Conservation (phyloP, 768 basidiomycete species). For the Amanita rubescens region DNA sequence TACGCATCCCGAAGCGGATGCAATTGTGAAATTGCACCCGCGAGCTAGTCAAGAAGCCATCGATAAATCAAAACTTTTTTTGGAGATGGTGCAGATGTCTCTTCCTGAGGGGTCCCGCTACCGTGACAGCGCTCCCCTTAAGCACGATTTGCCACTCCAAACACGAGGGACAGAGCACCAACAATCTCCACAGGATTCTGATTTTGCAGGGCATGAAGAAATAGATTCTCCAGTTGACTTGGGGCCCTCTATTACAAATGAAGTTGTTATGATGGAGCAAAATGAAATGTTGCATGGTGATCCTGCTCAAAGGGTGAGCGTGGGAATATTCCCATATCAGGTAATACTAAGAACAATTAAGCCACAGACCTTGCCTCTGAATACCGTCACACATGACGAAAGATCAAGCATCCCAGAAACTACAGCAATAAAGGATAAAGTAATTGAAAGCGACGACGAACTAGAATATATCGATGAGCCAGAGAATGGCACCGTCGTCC, state of each 20-base stretch:
- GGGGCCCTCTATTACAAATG: not conserved
- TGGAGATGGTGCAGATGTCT: not conserved
- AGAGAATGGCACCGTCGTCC: not conserved
- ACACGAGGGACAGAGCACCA: not conserved
- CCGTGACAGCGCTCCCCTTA: not conserved
- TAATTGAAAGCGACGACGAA: not conserved
- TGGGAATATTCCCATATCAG: not conserved
- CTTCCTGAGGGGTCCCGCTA: not conserved
- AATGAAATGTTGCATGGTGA: not conserved
- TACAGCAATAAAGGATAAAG: not conserved
- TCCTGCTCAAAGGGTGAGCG: not conserved
- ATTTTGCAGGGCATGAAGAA: not conserved
- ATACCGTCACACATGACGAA: not conserved
- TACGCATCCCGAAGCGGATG: not conserved
- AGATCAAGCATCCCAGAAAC: not conserved
- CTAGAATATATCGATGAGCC: conserved; percentile 7
- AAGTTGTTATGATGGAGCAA: not conserved
- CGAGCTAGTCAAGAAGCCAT: not conserved
- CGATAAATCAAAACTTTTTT: not conserved
- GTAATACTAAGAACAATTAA: not conserved
- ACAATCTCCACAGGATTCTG: not conserved
- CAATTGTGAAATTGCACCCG: not conserved
- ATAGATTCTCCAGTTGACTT: not conserved
- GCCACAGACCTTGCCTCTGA: not conserved
- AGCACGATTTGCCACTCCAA: not conserved